These are phyloP conservation scores for Bassia scoparia DNA, from an alignment of 148 eudicot species.

Conservation along the genomic window DNA sequence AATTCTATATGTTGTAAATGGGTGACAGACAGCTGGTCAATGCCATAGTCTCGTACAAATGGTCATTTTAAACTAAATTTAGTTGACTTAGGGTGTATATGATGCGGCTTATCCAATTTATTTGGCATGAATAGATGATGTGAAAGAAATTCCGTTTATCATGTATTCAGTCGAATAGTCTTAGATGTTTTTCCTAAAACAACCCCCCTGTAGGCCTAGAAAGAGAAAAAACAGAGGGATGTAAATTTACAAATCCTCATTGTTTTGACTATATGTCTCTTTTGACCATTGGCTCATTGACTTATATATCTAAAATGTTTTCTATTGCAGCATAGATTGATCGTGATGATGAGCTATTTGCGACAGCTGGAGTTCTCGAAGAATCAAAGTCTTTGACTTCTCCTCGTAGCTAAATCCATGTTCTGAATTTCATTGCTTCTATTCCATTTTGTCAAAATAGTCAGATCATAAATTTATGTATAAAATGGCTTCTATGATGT, in stretches of 20 bases:
- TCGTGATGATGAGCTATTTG: constrained; percentile 66
- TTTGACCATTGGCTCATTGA: constrained; percentile 13
- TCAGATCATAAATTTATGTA: background rate
- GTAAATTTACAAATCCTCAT: too few species aligned
- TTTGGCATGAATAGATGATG: background rate
- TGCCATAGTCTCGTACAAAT: too few species aligned
- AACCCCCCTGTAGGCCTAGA: too few species aligned
- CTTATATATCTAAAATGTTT: constrained; percentile 4
- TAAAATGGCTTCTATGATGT: background rate
- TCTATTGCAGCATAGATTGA: constrained; percentile 60
- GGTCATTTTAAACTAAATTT: too few species aligned
- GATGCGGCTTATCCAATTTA: background rate
- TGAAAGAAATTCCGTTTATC: background rate
- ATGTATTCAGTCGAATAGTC: background rate
- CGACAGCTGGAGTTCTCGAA: constrained; percentile 66
- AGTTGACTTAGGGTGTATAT: too few species aligned
- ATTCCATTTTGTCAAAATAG: too few species aligned
- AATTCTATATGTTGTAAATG: background rate
- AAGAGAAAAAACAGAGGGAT: too few species aligned
- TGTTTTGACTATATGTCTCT: too few species aligned
- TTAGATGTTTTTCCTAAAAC: too few species aligned
- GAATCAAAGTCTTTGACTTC: constrained; percentile 64
- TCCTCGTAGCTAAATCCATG: constrained; percentile 55
- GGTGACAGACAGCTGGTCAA: background rate
- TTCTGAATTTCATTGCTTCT: constrained; percentile 1